phyloP scores from a whole-genome alignment of 1,139 yeast species.

The Nakaseomyces glabratus region DNA sequence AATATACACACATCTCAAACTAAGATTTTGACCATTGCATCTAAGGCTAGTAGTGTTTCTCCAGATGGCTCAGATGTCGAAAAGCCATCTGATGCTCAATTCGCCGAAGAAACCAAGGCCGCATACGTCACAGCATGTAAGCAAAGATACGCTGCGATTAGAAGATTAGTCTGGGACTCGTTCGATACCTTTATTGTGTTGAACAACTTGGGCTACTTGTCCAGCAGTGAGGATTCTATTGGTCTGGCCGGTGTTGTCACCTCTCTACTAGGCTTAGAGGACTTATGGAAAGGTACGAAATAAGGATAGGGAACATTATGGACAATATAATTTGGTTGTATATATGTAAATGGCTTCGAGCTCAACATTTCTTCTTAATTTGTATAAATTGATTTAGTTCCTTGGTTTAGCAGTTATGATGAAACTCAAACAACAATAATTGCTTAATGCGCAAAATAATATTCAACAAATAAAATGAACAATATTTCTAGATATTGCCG shows the following conservation, averaged over 20 bases:
- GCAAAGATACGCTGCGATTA: constrained; percentile 41
- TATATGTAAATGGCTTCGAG: too few relatives aligned
- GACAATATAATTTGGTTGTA: too few relatives aligned
- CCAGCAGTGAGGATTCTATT: constrained; percentile 67
- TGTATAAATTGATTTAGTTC: too few relatives aligned
- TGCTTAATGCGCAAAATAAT: too few relatives aligned
- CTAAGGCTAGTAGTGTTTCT: constrained; percentile 19
- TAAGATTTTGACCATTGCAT: constrained; percentile 19
- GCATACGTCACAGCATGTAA: constrained; percentile 21
- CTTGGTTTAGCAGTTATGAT: too few relatives aligned
- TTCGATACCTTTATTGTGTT: constrained; percentile 72
- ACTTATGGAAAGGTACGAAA: constrained; percentile 36
- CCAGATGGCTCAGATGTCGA: constrained; percentile 23
- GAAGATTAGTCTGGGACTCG: constrained; percentile 70
- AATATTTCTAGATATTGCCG: too few relatives aligned
- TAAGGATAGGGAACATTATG: too few relatives aligned
- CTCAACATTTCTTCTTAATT: too few relatives aligned
- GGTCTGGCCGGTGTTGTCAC: constrained; percentile 67
- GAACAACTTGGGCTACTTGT: constrained; percentile 53
- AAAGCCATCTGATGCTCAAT: constrained; percentile 17
- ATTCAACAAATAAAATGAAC: too few relatives aligned
- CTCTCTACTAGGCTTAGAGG: constrained; percentile 7
- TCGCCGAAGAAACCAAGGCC: constrained; percentile 23
- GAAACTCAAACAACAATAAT: too few relatives aligned
- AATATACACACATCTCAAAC: constrained; percentile 34